Conservation (phyloP, 2,329 filamentous ascomycete species). For the Tolypocladium inflatum region DNA sequence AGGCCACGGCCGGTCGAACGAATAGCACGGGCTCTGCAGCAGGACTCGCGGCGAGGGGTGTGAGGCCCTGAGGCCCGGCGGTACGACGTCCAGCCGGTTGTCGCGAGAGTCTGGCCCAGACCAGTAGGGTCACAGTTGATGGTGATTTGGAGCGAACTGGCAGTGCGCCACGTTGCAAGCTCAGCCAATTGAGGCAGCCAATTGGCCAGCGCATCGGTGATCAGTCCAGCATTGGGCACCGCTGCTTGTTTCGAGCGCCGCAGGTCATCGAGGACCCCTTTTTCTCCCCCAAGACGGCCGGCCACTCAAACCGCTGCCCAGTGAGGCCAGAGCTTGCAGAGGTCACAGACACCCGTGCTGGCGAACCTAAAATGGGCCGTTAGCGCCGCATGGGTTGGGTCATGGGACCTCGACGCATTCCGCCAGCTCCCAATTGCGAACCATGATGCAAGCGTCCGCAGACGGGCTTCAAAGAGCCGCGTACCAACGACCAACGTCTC, state of each 20-base stretch:
- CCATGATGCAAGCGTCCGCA: constrained; percentile 5
- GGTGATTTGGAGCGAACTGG: not conserved
- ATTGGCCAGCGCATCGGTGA: not conserved
- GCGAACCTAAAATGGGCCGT: constrained; percentile 10
- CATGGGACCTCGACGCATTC: constrained; percentile 19
- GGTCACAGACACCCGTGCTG: constrained; percentile 1
- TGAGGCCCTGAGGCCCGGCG: not conserved
- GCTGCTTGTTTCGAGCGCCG: constrained; percentile 1
- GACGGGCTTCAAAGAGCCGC: constrained; percentile 5
- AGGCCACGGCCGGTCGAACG: not conserved
- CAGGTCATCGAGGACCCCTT: not conserved
- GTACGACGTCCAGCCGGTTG: not conserved
- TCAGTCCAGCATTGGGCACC: constrained; percentile 5
- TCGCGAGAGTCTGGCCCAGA: not conserved
- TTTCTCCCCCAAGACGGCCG: not conserved
- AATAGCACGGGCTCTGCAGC: not conserved
- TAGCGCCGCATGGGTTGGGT: constrained; percentile 19
- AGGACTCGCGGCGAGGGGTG: not conserved
- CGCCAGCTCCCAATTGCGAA: constrained; percentile 5
- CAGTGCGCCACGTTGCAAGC: constrained; percentile 4
- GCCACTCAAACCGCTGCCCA: not conserved
- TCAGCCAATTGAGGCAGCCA: constrained; percentile 3
- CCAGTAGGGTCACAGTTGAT: not conserved
- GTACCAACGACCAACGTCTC: constrained; percentile 1
- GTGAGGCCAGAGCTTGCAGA: not conserved